Evolutionary conservation across 2,329 filamentous ascomycete species (phyloP).

Genomic region (Massarina eburnea): DNA sequence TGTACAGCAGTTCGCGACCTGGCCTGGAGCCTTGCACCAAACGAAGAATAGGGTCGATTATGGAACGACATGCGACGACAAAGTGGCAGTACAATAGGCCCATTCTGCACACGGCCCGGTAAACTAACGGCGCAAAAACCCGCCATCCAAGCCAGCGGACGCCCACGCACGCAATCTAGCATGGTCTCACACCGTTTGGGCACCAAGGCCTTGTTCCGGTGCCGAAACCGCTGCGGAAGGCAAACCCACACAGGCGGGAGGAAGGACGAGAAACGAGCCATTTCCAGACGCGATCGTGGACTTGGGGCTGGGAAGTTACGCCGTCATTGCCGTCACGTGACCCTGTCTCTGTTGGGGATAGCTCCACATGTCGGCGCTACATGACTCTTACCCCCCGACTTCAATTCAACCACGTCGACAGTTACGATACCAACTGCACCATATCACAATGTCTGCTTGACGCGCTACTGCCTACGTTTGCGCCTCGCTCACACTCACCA

Average conservation of each 20-base stretch:
- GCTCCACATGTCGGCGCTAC: background rate
- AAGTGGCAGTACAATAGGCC: background rate
- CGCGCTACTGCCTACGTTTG: constrained; percentile 26
- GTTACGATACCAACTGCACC: background rate
- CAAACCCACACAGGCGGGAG: constrained; percentile 2
- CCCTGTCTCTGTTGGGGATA: background rate
- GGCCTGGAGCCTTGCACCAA: too few species aligned
- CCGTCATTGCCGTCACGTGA: too few species aligned
- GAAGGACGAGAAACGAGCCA: constrained; percentile 3
- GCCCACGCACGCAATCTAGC: constrained; percentile 1
- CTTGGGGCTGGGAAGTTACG: too few species aligned
- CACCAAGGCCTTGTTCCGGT: background rate
- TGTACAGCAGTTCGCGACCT: too few species aligned
- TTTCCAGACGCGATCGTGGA: too few species aligned
- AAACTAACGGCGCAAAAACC: background rate
- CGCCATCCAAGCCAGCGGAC: constrained; percentile 2
- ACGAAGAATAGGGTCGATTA: too few species aligned
- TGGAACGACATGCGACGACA: too few species aligned
- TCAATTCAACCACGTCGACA: background rate
- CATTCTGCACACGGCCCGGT: background rate
- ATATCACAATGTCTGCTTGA: constrained; percentile 7
- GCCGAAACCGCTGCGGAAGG: background rate
- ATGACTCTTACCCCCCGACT: constrained; percentile 1
- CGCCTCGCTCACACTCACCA: constrained; percentile 44
- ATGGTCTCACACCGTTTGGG: background rate